Evolutionary conservation across 768 basidiomycete species (phyloP).

Genomic region (Phylloporus sp.): DNA sequence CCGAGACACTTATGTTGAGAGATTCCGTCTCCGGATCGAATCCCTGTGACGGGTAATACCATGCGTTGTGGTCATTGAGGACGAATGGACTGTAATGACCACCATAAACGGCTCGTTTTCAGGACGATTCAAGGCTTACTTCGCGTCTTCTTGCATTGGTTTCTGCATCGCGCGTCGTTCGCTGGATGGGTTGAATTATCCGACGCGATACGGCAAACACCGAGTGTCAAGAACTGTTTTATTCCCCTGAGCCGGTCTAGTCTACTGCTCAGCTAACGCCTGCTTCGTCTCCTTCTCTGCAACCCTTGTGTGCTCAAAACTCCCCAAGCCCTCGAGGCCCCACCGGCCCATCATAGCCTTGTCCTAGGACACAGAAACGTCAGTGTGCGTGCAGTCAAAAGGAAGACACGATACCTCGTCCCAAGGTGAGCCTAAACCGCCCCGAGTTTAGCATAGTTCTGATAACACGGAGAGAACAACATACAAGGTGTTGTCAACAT

Average conservation of each 20-base stretch:
- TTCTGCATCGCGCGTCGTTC: slow-evolving; percentile 20
- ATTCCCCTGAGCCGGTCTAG: neutral
- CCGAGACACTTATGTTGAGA: slow-evolving; percentile 41
- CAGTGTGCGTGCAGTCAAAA: neutral
- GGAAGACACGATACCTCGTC: slow-evolving; percentile 58
- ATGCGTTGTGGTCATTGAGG: slow-evolving; percentile 68
- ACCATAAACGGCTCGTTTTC: slow-evolving; percentile 6
- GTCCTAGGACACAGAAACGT: slow-evolving; percentile 46
- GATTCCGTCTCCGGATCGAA: slow-evolving; percentile 64
- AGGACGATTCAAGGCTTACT: slow-evolving; percentile 16
- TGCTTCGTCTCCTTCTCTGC: slow-evolving; percentile 47
- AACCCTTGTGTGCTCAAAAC: slow-evolving; percentile 74
- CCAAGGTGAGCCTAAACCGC: slow-evolving; percentile 76
- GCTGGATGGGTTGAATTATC: neutral
- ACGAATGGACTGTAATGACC: slow-evolving; percentile 37
- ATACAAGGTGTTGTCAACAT: slow-evolving; percentile 97
- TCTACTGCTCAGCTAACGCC: slow-evolving; percentile 2
- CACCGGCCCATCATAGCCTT: slow-evolving; percentile 91
- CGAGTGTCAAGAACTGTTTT: no score
- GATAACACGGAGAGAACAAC: slow-evolving; percentile 27
- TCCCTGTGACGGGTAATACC: slow-evolving; percentile 83
- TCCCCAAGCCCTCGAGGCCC: slow-evolving; percentile 89
- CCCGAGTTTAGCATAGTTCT: slow-evolving; percentile 5
- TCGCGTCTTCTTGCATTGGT: slow-evolving; percentile 30
- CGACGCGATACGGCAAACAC: slow-evolving; percentile 20